Percentiles rank a stretch among this genome's conserved stretches.
phyloP scores from a whole-genome alignment of 2,329 filamentous ascomycete species.

The Waltergamsia citrina region DNA sequence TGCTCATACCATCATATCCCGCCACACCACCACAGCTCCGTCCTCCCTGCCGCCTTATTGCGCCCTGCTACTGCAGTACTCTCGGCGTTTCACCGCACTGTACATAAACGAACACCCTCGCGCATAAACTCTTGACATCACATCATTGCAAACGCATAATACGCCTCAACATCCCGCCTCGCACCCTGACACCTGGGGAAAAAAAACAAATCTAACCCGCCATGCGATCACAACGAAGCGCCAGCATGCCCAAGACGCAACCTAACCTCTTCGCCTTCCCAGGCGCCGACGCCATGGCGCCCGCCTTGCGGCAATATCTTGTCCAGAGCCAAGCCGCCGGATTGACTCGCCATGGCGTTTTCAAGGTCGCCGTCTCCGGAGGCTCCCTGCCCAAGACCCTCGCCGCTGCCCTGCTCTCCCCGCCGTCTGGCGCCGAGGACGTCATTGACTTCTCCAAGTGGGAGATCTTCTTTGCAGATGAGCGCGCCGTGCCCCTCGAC shows the following conservation, averaged over 20 bases:
- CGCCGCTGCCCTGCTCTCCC: conserved; percentile 68
- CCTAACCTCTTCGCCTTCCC: conserved; percentile 75
- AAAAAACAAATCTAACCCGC: not conserved
- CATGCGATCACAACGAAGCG: conserved; percentile 3
- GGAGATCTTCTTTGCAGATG: conserved; percentile 98
- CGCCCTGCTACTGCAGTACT: no score
- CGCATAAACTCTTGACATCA: no score
- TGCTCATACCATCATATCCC: no score
- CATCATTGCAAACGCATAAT: no score
- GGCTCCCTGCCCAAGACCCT: conserved; percentile 87
- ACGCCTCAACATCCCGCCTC: no score
- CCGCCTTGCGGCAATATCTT: conserved; percentile 72
- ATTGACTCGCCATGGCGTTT: conserved; percentile 68
- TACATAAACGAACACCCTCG: no score
- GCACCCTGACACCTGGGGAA: no score
- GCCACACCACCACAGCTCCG: not conserved
- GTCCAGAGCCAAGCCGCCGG: conserved; percentile 74
- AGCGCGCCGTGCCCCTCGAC: conserved; percentile 86
- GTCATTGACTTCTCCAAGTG: conserved; percentile 72
- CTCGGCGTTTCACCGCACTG: no score
- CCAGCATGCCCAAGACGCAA: conserved; percentile 42
- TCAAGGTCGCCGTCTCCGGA: conserved; percentile 89
- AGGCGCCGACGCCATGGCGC: conserved; percentile 58
- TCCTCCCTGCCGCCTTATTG: not conserved
- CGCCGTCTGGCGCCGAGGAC: conserved; percentile 42